Evolutionary conservation across 2,329 filamentous ascomycete species (phyloP).

Genomic region (Stagonosporopsis cucurbitacearum): DNA sequence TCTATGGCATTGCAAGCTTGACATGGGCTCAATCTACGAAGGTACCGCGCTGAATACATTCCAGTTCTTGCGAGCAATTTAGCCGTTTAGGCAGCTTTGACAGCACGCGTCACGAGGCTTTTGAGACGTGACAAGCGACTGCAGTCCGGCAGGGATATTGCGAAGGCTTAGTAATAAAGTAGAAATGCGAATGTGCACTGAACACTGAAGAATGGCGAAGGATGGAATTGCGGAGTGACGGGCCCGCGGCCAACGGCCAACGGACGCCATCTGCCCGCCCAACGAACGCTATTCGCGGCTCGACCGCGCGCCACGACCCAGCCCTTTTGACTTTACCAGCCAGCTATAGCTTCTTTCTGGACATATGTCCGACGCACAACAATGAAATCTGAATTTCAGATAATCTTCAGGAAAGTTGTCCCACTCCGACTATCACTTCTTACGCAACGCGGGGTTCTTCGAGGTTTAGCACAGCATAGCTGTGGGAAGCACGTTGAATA

Average conservation of each 20-base stretch:
- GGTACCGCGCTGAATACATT: neutral
- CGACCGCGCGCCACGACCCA: neutral
- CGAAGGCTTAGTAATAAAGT: neutral
- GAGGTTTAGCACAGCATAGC: neutral
- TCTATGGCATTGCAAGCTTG: neutral
- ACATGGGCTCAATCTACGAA: neutral
- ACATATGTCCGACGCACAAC: neutral
- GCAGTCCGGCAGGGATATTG: neutral
- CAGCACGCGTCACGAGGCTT: neutral
- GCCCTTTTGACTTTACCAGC: neutral
- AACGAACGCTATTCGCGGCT: no score
- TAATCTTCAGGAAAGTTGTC: neutral
- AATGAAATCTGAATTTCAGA: neutral
- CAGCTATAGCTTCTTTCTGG: neutral
- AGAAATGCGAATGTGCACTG: neutral
- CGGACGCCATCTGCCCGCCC: no score
- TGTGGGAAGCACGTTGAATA: neutral
- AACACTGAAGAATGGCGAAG: neutral
- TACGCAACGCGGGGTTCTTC: neutral
- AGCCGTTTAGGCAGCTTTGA: constrained; percentile 40
- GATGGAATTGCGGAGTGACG: neutral
- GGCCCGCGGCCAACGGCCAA: neutral
- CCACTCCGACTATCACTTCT: neutral
- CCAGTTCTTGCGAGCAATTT: constrained; percentile 25
- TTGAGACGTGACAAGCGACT: neutral